Evolutionary conservation across 768 basidiomycete genomes (phyloP).

Genomic region (Serpula lacrymans): DNA sequence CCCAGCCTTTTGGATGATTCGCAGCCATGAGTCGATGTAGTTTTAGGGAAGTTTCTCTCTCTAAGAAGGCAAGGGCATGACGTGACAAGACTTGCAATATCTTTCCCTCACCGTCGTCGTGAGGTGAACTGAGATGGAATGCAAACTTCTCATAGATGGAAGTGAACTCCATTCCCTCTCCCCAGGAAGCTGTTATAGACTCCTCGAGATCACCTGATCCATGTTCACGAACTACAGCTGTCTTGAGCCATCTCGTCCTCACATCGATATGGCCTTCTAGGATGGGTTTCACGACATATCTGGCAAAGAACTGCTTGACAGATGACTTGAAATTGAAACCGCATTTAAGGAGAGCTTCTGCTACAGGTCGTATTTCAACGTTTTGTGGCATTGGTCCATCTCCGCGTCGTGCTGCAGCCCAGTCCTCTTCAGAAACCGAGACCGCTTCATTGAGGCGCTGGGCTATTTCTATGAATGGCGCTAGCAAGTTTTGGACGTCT

Average conservation of each 20-base stretch:
- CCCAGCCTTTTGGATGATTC: neutral
- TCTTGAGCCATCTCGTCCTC: neutral
- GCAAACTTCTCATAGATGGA: neutral
- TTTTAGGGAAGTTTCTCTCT: neutral
- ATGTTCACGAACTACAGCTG: neutral
- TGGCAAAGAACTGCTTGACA: neutral
- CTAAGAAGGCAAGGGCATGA: neutral
- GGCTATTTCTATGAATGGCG: neutral
- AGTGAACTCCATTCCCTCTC: neutral
- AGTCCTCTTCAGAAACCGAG: neutral
- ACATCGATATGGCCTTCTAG: neutral
- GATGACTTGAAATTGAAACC: neutral
- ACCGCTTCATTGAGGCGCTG: neutral
- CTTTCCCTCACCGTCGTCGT: no score
- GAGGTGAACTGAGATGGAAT: neutral
- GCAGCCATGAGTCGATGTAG: neutral
- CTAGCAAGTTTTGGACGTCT: neutral
- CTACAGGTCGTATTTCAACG: neutral
- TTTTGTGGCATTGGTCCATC: neutral
- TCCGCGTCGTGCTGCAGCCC: neutral
- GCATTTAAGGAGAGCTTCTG: neutral
- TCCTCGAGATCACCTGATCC: neutral
- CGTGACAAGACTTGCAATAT: neutral
- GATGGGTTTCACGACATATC: neutral
- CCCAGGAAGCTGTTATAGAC: neutral